These are phyloP conservation scores for Blastobotrys capitulatus DNA, from an alignment of 1,139 yeast species.

Conservation along the genomic window DNA sequence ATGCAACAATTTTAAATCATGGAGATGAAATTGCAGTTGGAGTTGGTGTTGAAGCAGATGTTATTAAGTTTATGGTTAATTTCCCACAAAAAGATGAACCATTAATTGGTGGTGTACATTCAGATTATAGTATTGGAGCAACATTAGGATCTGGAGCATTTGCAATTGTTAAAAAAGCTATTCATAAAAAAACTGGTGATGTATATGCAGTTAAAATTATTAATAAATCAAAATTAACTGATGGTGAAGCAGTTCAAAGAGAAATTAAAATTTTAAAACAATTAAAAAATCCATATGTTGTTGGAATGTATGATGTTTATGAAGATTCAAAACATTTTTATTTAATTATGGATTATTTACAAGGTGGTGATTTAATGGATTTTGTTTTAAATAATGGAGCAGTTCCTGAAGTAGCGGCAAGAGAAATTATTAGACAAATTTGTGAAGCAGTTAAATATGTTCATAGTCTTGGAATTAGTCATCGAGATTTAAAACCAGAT, in stretches of 20 bases:
- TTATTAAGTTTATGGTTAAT: conserved; percentile 66
- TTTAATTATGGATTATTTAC: conserved; percentile 89
- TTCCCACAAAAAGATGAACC: conserved; percentile 33
- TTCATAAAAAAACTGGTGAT: conserved; percentile 77
- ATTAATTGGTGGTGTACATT: conserved; percentile 43
- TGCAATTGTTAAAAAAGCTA: conserved; percentile 89
- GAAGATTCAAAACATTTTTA: conserved; percentile 79
- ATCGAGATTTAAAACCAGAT: conserved; percentile 84
- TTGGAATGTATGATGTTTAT: conserved; percentile 71
- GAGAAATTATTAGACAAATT: conserved; percentile 79
- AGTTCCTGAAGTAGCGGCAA: conserved; percentile 84
- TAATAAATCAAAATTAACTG: conserved; percentile 74
- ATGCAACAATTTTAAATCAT: conserved; percentile 75
- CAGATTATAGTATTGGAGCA: conserved; percentile 70
- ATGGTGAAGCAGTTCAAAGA: conserved; percentile 75
- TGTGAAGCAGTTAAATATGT: conserved; percentile 81
- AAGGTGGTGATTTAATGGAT: conserved; percentile 97
- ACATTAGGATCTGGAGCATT: conserved; percentile 95
- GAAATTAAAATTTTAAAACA: conserved; percentile 76
- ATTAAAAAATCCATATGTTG: conserved; percentile 80
- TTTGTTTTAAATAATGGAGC: conserved; percentile 90
- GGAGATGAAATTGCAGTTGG: conserved; percentile 94
- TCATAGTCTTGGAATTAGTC: conserved; percentile 84
- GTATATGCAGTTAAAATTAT: conserved; percentile 89
- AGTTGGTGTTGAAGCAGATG: conserved; percentile 75